Conservation (phyloP, 208 protist genomes). For the Trypanosoma lewisi region DNA sequence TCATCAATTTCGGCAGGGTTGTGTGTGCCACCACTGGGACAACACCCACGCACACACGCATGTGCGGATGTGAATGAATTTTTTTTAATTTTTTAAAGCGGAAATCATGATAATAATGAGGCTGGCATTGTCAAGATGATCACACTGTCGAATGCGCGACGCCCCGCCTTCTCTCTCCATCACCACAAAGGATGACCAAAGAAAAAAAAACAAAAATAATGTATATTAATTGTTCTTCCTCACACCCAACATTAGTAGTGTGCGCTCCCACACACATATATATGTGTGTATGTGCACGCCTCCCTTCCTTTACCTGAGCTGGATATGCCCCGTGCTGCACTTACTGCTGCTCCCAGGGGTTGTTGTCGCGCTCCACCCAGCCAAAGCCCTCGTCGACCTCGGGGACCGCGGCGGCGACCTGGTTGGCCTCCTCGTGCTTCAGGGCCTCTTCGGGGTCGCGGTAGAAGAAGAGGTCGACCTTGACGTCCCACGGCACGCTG, state of each 20-base stretch:
- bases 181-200: not conserved
- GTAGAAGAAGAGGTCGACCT: slow-evolving; percentile 99
- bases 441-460: slow-evolving; percentile 93
- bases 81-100: no score
- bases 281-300: no score
- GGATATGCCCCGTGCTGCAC: no score
- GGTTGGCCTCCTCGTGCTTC: slow-evolving; percentile 75
- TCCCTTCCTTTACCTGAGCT: no score
- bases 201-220: slow-evolving; percentile 14
- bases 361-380: slow-evolving; percentile 88
- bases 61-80: no score
- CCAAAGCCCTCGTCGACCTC: slow-evolving; percentile 65
- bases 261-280: no score
- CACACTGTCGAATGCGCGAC: slow-evolving; percentile 24
- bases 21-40: no score
- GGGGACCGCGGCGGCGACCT: slow-evolving; percentile 26
- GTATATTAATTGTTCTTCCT: slow-evolving; percentile 13
- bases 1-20: no score
- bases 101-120: no score
- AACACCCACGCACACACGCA: no score
- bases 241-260: not conserved
- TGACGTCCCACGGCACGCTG: slow-evolving; percentile 95
- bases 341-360: no score
- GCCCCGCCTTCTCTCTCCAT: not conserved
- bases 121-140: slow-evolving; percentile 22